A percentile compares a stretch with the other conserved stretches of the same genome.
Conservation (phyloP, 352 stramenopile species). For the Phytophthora agathidicida region DNA sequence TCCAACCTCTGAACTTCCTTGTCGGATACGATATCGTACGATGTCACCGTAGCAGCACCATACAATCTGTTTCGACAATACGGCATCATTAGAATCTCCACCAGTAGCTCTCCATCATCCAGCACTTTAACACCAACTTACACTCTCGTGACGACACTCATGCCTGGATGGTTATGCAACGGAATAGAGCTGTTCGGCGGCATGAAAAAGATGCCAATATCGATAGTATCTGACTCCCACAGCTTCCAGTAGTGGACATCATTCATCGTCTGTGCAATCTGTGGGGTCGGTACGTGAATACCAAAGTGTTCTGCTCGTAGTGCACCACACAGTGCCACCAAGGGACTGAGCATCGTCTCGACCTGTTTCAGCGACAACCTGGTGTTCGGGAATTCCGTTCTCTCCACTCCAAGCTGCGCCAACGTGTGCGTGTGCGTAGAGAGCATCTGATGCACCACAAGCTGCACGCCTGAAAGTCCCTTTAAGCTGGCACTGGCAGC, state of each 20-base stretch:
- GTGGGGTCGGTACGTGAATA: conserved; percentile 67
- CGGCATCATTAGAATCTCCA: conserved; percentile 5
- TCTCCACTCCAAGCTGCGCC: conserved; percentile 47
- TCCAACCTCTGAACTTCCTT: conserved; percentile 36
- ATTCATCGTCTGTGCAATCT: conserved; percentile 73
- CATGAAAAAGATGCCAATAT: conserved; percentile 90
- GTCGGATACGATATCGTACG: conserved; percentile 73
- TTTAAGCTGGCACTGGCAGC: conserved; percentile 41
- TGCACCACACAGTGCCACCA: conserved; percentile 61
- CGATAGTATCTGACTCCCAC: conserved; percentile 84
- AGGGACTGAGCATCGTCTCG: conserved; percentile 63
- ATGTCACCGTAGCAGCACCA: conserved; percentile 69
- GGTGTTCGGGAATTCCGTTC: conserved; percentile 69
- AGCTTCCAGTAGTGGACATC: conserved; percentile 89
- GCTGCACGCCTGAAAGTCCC: conserved; percentile 66
- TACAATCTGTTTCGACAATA: conserved; percentile 59
- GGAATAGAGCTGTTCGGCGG: conserved; percentile 76
- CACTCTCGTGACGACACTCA: conserved; percentile 87
- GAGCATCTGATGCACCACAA: conserved; percentile 75
- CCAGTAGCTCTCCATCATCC: not conserved
- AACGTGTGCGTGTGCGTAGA: conserved; percentile 71
- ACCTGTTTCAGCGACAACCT: conserved; percentile 76
- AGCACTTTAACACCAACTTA: conserved; percentile 30
- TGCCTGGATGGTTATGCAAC: conserved; percentile 83
- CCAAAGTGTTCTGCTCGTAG: conserved; percentile 72